Evolutionary conservation across 257 asterid genomes (phyloP), one percentile per base, ranked within the genome.

Genomic region (Primulina tabacum): DNA sequence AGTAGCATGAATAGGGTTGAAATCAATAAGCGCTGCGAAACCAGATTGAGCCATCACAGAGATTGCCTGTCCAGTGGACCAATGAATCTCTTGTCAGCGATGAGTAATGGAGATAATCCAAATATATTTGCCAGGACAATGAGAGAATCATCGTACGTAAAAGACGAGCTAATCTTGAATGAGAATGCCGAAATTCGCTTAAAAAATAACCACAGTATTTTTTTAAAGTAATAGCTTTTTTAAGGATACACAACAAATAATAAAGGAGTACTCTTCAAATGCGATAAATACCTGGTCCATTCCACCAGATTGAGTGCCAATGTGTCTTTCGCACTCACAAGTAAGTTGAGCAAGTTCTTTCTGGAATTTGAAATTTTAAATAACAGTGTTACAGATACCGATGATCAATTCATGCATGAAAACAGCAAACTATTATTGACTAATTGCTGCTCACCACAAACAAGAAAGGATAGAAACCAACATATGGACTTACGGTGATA

Each of bases 231-330:
- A 58, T n/a, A 64, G 40, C 47, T 21, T 37, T 38, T 18, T 20
- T 24, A 50, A 10, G 57, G 28, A 38, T 33, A 55, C 34, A 64
- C 20, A 64, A 40, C 12, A 10, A 11, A n/a, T 11, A 5, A 28
- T 57, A 62, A 64, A 17, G 26, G 14, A 57, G 11, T 66, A 29
- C 14, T 38, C 20, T 5, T 61, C 8, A 57, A n/a, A 62, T 32
- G n/a, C 16, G 56, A 66, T 20, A 17, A 70, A 55, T 79, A 93
- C 99, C 96, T 89, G 99, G 78, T 94, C 99, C 99, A 94, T 94
- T 77, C 99, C 99, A 80, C 97, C 99, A 72, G 99, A 94, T 74
- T 89, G 97, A 34, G 99, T 94, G 47, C 97, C 99, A 50, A 94
- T 91, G 75, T 91, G 96, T 76, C 97, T 82, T 81, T 94, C 99